Percentiles rank a stretch among this genome's conserved stretches.
Evolutionary conservation across 192 early-diverging fungal genomes (phyloP).

Genomic region (Entomortierella parvispora): DNA sequence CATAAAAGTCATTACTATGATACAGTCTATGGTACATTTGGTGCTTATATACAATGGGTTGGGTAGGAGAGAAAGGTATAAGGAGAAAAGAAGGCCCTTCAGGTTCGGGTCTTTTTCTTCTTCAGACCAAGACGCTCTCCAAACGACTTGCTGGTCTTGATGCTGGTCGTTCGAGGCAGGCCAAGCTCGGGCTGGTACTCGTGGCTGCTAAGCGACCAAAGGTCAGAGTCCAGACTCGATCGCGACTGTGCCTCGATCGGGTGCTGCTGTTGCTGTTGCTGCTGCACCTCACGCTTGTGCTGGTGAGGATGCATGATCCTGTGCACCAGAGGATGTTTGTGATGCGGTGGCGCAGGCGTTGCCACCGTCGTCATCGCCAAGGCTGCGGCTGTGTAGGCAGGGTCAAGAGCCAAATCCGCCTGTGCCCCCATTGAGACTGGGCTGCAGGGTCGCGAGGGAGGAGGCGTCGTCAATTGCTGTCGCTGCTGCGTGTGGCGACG

Average conservation of each 20-base stretch:
- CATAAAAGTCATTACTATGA: too few species aligned
- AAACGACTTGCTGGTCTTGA: conserved; percentile 20
- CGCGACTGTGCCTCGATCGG: background rate
- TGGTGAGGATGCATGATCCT: conserved; percentile 25
- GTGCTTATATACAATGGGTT: too few species aligned
- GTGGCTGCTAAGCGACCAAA: background rate
- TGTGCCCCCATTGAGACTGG: background rate
- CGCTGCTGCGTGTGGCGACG: too few species aligned
- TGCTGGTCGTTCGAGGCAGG: too few species aligned
- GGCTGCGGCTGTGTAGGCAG: too few species aligned
- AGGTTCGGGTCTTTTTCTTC: conserved; percentile 8
- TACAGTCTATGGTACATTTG: too few species aligned
- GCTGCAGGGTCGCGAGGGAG: background rate
- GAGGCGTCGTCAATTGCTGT: background rate
- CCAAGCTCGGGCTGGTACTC: conserved; percentile 32
- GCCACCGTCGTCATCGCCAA: too few species aligned
- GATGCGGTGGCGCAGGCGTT: too few species aligned
- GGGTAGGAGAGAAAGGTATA: too few species aligned
- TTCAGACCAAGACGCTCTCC: conserved; percentile 35
- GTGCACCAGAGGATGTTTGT: conserved; percentile 12
- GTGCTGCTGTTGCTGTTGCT: background rate
- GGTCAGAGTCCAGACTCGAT: background rate
- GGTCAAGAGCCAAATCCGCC: background rate
- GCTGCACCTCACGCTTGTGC: conserved; percentile 11
- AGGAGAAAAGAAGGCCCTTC: too few species aligned